These are phyloP conservation scores for Fraxinus baroniana DNA, from an alignment of 305 asterid species.

Conservation along the genomic window DNA sequence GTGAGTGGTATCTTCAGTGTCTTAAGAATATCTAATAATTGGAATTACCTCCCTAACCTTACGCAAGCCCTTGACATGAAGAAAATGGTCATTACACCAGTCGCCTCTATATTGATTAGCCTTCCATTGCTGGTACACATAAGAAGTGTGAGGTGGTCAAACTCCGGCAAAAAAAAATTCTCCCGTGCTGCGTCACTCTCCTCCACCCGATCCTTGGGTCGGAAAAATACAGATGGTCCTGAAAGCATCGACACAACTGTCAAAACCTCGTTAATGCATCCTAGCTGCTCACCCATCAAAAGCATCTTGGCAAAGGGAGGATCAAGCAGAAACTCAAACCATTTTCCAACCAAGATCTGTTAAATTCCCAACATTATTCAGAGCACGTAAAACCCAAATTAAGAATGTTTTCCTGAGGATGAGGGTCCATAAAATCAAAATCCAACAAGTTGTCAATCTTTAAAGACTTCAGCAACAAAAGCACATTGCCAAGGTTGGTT, in stretches of 20 bases:
- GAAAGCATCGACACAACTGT: constrained; percentile 97
- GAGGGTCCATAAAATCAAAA: constrained; percentile 98
- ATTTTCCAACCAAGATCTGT: constrained; percentile 93
- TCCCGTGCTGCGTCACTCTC: constrained; percentile 98
- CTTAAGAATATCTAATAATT: constrained; percentile 77
- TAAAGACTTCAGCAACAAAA: constrained; percentile 80
- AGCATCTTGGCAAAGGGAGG: constrained; percentile 99
- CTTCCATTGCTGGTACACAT: constrained; percentile 95
- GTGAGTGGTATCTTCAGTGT: constrained; percentile 73
- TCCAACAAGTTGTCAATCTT: constrained; percentile 79
- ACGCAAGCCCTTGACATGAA: constrained; percentile 85
- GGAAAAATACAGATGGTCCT: constrained; percentile 87
- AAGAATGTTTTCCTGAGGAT: constrained; percentile 92
- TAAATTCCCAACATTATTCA: constrained; percentile 79
- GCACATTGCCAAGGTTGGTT: constrained; percentile 96
- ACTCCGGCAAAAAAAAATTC: constrained; percentile 78
- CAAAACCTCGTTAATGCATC: constrained; percentile 79
- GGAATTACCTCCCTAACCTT: constrained; percentile 93
- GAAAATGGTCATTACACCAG: constrained; percentile 91
- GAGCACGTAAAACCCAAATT: constrained; percentile 97
- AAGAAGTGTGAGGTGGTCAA: constrained; percentile 90
- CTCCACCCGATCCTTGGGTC: constrained; percentile 95
- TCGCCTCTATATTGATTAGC: constrained; percentile 80
- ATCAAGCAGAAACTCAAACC: constrained; percentile 93
- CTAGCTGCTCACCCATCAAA: constrained; percentile 76